Conservation (phyloP, 2,329 filamentous ascomycete species). For the Chalara sp. region DNA sequence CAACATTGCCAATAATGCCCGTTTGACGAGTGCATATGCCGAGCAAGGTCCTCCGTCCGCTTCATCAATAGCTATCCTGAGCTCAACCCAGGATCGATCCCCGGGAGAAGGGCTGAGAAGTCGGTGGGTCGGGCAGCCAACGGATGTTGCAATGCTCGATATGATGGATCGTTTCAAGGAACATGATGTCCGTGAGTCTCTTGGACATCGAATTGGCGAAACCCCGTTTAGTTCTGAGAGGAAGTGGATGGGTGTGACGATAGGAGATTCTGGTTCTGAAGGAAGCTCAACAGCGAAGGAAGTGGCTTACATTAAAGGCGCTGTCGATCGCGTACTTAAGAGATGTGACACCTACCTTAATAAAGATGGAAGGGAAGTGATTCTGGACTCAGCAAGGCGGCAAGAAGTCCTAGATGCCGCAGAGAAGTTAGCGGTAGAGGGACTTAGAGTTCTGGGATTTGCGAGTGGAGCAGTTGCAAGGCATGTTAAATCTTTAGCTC, state of each 20-base stretch:
- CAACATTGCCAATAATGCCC: slow-evolving; percentile 93
- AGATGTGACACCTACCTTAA: slow-evolving; percentile 89
- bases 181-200: slow-evolving; percentile 80
- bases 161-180: slow-evolving; percentile 85
- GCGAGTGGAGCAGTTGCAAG: slow-evolving; percentile 69
- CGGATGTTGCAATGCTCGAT: slow-evolving; percentile 94
- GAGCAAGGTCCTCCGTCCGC: slow-evolving; percentile 55
- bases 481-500: slow-evolving; percentile 34
- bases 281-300: slow-evolving; percentile 44
- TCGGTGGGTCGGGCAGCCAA: slow-evolving; percentile 93
- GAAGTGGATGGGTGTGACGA: slow-evolving; percentile 98
- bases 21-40: slow-evolving; percentile 67
- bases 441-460: slow-evolving; percentile 85
- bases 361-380: slow-evolving; percentile 76
- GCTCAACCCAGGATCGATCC: slow-evolving; percentile 62
- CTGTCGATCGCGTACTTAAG: slow-evolving; percentile 77
- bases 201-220: slow-evolving; percentile 76
- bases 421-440: slow-evolving; percentile 80
- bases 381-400: slow-evolving; percentile 69
- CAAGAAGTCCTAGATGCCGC: slow-evolving; percentile 73
- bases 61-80: slow-evolving; percentile 72
- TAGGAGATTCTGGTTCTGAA: slow-evolving; percentile 41
- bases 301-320: slow-evolving; percentile 91
- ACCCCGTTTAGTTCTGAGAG: slow-evolving; percentile 94
- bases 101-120: slow-evolving; percentile 63